These are phyloP conservation scores for Musa troglodytarum DNA, from an alignment of 176 grass and related monocot genomes.

Conservation along the genomic window DNA sequence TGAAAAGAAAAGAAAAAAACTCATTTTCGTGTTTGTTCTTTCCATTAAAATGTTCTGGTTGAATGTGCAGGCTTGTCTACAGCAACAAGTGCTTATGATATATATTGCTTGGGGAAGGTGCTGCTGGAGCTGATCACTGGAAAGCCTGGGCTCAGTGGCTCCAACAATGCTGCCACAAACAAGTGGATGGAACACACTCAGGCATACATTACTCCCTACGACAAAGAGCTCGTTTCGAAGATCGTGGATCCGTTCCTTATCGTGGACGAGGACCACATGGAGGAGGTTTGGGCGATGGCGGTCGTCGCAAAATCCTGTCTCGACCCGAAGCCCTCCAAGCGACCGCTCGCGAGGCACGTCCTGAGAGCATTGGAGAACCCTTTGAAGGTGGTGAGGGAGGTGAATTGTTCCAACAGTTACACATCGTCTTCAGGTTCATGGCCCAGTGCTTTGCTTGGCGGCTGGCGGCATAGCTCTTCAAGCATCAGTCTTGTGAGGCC, in stretches of 20 bases:
- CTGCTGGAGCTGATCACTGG: slow-evolving; percentile 75
- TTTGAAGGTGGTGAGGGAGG: slow-evolving; percentile 62
- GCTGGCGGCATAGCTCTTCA: slow-evolving; percentile 16
- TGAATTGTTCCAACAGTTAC: slow-evolving; percentile 25
- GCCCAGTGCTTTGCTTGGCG: slow-evolving; percentile 47
- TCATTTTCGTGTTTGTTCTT: not conserved
- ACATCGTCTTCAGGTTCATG: slow-evolving; percentile 57
- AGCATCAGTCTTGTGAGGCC: not conserved
- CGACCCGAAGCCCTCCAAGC: slow-evolving; percentile 51
- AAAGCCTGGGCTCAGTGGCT: slow-evolving; percentile 48
- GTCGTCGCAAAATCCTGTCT: slow-evolving; percentile 77
- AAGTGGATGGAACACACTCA: slow-evolving; percentile 51
- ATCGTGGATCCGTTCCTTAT: slow-evolving; percentile 65
- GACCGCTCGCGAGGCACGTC: slow-evolving; percentile 59
- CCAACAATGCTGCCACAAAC: slow-evolving; percentile 32
- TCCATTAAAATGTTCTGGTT: not conserved
- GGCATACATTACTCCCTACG: slow-evolving; percentile 43
- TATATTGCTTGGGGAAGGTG: slow-evolving; percentile 92
- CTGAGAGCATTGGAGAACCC: slow-evolving; percentile 76
- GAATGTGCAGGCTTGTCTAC: slow-evolving; percentile 40
- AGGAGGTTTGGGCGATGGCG: slow-evolving; percentile 84
- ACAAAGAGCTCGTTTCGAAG: slow-evolving; percentile 45
- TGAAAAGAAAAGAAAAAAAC: too few species aligned
- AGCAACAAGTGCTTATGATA: slow-evolving; percentile 52
- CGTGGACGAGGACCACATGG: slow-evolving; percentile 79